Evolutionary conservation across 305 asterid genomes (phyloP).

Genomic region (Fraxinus sp.): DNA sequence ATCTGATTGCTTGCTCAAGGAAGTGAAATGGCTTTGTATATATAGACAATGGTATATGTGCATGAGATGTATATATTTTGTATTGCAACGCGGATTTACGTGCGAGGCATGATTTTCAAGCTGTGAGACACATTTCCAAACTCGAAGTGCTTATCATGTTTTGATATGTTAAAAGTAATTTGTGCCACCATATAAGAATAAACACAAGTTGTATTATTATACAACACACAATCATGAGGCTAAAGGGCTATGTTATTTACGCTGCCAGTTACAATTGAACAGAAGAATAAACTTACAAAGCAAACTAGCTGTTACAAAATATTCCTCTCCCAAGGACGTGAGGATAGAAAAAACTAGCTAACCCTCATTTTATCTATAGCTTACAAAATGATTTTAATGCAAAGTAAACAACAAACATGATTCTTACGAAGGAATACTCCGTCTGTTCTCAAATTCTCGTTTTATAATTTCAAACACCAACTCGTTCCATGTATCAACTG

Average conservation of each 20-base stretch:
- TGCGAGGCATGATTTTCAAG: slow-evolving; percentile 32
- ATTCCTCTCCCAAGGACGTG: slow-evolving; percentile 15
- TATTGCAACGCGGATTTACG: slow-evolving; percentile 27
- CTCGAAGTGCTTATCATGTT: slow-evolving; percentile 29
- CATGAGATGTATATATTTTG: background rate
- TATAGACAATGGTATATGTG: slow-evolving; percentile 15
- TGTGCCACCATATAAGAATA: too few species aligned
- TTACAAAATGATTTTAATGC: slow-evolving; percentile 21
- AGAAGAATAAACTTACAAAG: slow-evolving; percentile 25
- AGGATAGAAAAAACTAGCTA: slow-evolving; percentile 18
- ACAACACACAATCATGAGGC: too few species aligned
- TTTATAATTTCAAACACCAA: slow-evolving; percentile 61
- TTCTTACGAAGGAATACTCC: slow-evolving; percentile 27
- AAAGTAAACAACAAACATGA: background rate
- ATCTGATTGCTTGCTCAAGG: background rate
- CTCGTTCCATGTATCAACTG: slow-evolving; percentile 97
- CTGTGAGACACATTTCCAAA: background rate
- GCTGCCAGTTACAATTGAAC: background rate
- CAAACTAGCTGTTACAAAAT: slow-evolving; percentile 13
- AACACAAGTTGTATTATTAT: too few species aligned
- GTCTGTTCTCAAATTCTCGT: slow-evolving; percentile 45
- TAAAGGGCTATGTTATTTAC: too few species aligned
- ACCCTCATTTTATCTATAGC: slow-evolving; percentile 20
- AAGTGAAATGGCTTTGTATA: slow-evolving; percentile 12
- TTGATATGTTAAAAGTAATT: background rate